Percentiles rank a stretch among this genome's conserved stretches.
phyloP scores from a whole-genome alignment of 23 red algal genomes.

The Gracilaria caudata region DNA sequence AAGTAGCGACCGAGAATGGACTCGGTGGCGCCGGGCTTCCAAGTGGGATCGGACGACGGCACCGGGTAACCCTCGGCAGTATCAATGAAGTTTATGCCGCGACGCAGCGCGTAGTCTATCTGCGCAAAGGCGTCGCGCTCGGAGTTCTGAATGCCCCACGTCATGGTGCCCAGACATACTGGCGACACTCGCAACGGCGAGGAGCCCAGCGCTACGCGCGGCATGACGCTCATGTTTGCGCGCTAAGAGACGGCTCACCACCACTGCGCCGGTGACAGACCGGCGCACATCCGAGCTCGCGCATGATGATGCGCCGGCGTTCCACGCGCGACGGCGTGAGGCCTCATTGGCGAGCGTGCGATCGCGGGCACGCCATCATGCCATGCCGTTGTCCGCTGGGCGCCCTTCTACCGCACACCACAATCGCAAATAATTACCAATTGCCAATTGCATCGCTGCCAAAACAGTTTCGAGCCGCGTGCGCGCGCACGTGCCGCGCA shows the following conservation, averaged over 20 bases:
- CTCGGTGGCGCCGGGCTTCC: constrained; percentile 83
- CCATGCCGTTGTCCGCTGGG: no score
- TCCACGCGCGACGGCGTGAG: neutral
- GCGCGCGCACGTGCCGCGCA: no score
- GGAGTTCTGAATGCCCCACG: constrained; percentile 87
- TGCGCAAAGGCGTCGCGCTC: constrained; percentile 72
- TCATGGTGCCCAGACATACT: constrained; percentile 93
- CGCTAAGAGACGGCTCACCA: no score
- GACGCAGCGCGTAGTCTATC: constrained; percentile 80
- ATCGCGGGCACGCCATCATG: no score
- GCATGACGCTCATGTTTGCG: no score
- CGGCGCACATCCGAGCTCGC: neutral
- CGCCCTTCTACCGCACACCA: no score
- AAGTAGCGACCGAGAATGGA: constrained; percentile 75
- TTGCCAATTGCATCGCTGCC: no score
- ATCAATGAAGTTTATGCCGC: constrained; percentile 95
- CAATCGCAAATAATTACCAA: no score
- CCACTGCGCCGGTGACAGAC: no score
- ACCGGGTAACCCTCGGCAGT: constrained; percentile 91
- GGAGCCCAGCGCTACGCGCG: constrained; percentile 49
- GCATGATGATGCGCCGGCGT: neutral
- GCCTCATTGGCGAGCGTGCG: neutral
- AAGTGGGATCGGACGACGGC: constrained; percentile 33
- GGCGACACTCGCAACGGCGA: constrained; percentile 72
- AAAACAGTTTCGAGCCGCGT: no score